Evolutionary conservation across 495 filamentous ascomycete genomes (phyloP).

Genomic region (Hyaloscypha hepaticicola): DNA sequence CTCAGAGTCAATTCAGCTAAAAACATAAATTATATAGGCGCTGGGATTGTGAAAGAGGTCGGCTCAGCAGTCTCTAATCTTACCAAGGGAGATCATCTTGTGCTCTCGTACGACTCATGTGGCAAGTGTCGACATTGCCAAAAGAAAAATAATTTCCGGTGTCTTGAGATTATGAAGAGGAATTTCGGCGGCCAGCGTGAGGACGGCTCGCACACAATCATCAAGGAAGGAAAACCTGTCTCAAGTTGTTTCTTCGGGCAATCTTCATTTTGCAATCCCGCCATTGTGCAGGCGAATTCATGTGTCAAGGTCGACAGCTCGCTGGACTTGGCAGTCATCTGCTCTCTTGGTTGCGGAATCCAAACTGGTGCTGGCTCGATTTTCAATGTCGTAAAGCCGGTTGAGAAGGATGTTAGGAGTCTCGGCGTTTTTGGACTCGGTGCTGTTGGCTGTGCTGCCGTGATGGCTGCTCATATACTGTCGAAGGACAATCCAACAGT

Average conservation of each 20-base stretch:
- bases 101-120: conserved; percentile 44
- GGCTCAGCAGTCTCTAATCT: conserved; percentile 33
- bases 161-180: conserved; percentile 40
- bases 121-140: conserved; percentile 40
- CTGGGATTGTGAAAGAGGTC: conserved; percentile 38
- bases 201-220: conserved; percentile 46
- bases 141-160: conserved; percentile 36
- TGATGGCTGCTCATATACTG: conserved; percentile 39
- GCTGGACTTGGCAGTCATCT: not conserved
- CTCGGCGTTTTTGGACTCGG: conserved; percentile 51
- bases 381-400: conserved; percentile 46
- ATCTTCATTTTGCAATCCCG: conserved; percentile 40
- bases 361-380: conserved; percentile 46
- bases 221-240: conserved; percentile 23
- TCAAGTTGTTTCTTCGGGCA: conserved; percentile 22
- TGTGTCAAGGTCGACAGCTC: conserved; percentile 35
- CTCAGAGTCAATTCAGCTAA: not conserved
- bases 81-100: conserved; percentile 36
- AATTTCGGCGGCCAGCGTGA: conserved; percentile 47
- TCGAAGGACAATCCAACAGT: conserved; percentile 35
- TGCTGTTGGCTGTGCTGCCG: conserved; percentile 46
- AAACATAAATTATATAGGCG: conserved; percentile 25
- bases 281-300: conserved; percentile 35
- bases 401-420: conserved; percentile 37
- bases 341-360: conserved; percentile 18